A percentile compares a stretch with the other conserved stretches of the same genome.
These are phyloP conservation scores for Cyclotella choctawhatcheeana DNA, from an alignment of 108 stramenopile genomes.

Conservation along the genomic window DNA sequence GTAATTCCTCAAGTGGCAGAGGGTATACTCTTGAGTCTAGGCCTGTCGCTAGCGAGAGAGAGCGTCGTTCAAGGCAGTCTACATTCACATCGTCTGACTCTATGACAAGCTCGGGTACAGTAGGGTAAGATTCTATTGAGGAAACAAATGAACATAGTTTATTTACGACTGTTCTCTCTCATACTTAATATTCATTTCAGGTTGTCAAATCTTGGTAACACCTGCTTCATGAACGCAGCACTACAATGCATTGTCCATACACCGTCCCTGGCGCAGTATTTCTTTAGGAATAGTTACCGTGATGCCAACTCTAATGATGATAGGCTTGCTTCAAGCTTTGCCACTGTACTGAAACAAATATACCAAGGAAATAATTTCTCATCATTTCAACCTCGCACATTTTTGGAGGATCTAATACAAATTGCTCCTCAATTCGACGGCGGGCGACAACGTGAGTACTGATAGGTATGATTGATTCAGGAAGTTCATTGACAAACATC, in stretches of 20 bases:
- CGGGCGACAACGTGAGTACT: not conserved
- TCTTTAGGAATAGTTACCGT: conserved; percentile 51
- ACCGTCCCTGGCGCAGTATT: conserved; percentile 38
- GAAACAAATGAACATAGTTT: not conserved
- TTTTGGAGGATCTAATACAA: conserved; percentile 56
- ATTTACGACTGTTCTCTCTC: not conserved
- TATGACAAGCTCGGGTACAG: not conserved
- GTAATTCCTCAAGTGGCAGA: not conserved
- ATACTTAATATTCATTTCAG: conserved; percentile 34
- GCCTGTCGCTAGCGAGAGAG: not conserved
- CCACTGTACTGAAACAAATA: conserved; percentile 24
- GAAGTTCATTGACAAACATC: too few species aligned
- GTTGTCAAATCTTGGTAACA: conserved; percentile 93
- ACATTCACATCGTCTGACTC: not conserved
- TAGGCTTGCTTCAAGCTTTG: conserved; percentile 58
- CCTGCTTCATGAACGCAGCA: conserved; percentile 88
- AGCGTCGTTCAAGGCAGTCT: not conserved
- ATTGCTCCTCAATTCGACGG: conserved; percentile 28
- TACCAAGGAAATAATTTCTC: conserved; percentile 15
- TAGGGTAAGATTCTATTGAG: not conserved
- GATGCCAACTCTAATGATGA: conserved; percentile 56
- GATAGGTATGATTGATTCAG: not conserved
- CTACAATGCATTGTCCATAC: conserved; percentile 71
- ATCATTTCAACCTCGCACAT: conserved; percentile 63
- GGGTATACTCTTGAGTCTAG: too few species aligned